Conservation (phyloP, 805 yeast genomes). For the Clavispora phyllophila region DNA sequence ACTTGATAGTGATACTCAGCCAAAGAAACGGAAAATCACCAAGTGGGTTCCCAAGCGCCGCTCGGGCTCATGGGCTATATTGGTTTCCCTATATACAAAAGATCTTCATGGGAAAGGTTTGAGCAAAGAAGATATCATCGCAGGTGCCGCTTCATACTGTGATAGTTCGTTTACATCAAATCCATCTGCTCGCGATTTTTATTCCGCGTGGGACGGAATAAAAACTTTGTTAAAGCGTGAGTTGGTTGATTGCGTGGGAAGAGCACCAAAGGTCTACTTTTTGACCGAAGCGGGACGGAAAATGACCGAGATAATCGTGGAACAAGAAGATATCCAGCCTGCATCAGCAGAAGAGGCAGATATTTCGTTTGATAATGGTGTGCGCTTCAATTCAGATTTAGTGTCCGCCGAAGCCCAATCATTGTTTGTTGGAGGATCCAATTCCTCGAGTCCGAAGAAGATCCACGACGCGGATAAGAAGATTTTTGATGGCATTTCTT, state of each 20-base stretch:
- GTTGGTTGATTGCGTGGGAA: constrained; percentile 50
- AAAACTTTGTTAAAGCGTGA: constrained; percentile 59
- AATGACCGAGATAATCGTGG: constrained; percentile 54
- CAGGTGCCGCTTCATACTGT: constrained; percentile 50
- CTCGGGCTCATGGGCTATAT: constrained; percentile 82
- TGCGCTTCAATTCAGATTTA: constrained; percentile 23
- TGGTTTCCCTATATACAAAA: constrained; percentile 50
- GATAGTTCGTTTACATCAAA: constrained; percentile 55
- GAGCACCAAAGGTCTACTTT: constrained; percentile 51
- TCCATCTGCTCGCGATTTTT: constrained; percentile 55
- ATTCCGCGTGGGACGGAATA: constrained; percentile 73
- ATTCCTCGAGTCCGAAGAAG: constrained; percentile 1
- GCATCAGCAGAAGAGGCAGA: constrained; percentile 19
- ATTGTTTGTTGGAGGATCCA: neutral
- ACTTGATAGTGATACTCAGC: constrained; percentile 8
- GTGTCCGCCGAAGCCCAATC: neutral
- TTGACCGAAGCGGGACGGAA: constrained; percentile 67
- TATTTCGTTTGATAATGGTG: constrained; percentile 32
- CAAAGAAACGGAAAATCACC: constrained; percentile 5
- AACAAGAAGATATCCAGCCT: constrained; percentile 35
- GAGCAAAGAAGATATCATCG: constrained; percentile 54
- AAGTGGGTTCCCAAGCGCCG: constrained; percentile 67
- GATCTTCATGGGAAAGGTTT: constrained; percentile 54
- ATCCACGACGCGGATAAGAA: constrained; percentile 22
- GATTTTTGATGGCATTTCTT: constrained; percentile 21